phyloP scores from a whole-genome alignment of 148 eudicot species.

The Silene latifolia region DNA sequence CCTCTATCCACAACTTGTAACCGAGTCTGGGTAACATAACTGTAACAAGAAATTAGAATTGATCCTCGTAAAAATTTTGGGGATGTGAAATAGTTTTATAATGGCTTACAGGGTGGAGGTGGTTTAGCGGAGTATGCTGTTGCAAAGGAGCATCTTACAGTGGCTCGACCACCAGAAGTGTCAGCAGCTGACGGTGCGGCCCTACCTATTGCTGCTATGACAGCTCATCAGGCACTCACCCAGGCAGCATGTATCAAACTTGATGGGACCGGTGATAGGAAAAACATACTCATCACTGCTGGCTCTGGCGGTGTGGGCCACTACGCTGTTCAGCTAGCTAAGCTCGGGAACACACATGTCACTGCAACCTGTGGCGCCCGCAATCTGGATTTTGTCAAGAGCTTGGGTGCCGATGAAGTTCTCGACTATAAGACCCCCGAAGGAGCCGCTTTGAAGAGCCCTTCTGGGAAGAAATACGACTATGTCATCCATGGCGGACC shows the following conservation, averaged over 20 bases:
- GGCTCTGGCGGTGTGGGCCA: conserved; percentile 85
- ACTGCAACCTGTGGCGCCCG: conserved; percentile 80
- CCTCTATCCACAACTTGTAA: no score
- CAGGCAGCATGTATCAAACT: conserved; percentile 47
- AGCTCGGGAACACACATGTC: conserved; percentile 73
- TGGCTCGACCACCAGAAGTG: conserved; percentile 59
- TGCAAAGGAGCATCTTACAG: conserved; percentile 48
- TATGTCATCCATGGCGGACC: conserved; percentile 56
- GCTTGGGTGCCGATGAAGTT: conserved; percentile 76
- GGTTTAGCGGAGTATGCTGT: conserved; percentile 67
- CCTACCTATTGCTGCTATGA: conserved; percentile 55
- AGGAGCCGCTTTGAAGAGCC: conserved; percentile 64
- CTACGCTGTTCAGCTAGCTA: conserved; percentile 76
- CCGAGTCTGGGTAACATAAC: not conserved
- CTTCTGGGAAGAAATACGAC: conserved; percentile 67
- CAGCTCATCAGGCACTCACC: conserved; percentile 67
- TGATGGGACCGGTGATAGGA: conserved; percentile 46
- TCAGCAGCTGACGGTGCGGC: conserved; percentile 64
- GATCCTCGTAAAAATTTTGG: no score
- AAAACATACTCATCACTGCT: conserved; percentile 58
- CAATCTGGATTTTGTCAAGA: conserved; percentile 57
- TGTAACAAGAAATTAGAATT: not conserved
- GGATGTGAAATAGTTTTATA: not conserved
- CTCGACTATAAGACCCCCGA: conserved; percentile 75
- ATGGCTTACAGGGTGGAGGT: conserved; percentile 55